Evolutionary conservation across 2,329 filamentous ascomycete genomes (phyloP).

Genomic region (Fulvia fulva): DNA sequence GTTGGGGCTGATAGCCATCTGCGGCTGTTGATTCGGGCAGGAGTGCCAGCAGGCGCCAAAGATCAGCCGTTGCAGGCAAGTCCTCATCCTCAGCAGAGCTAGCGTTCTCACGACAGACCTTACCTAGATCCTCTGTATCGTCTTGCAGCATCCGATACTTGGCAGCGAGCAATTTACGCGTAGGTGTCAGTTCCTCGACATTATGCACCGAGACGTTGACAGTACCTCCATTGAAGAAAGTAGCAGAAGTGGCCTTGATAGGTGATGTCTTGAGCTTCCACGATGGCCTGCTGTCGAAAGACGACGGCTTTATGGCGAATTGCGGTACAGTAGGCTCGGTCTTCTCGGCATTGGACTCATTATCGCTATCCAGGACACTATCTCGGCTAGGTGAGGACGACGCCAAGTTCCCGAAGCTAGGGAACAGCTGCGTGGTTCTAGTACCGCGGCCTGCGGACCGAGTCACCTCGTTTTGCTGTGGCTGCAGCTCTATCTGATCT

Average conservation of each 20-base stretch:
- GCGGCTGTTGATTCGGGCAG: constrained; percentile 64
- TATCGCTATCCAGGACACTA: constrained; percentile 12
- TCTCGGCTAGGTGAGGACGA: not conserved
- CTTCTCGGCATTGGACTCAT: not conserved
- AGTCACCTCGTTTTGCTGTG: constrained; percentile 29
- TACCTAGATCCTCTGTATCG: constrained; percentile 48
- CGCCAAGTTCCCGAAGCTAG: constrained; percentile 29
- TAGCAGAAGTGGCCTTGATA: constrained; percentile 13
- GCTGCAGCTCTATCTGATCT: constrained; percentile 21
- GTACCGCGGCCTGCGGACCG: constrained; percentile 63
- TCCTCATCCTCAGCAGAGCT: constrained; percentile 68
- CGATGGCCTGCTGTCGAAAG: constrained; percentile 36
- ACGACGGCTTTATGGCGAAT: constrained; percentile 52
- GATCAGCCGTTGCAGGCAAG: constrained; percentile 66
- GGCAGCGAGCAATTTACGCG: constrained; percentile 70
- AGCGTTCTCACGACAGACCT: constrained; percentile 82
- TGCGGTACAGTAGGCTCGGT: not conserved
- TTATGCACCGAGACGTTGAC: constrained; percentile 73
- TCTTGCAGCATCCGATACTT: constrained; percentile 83
- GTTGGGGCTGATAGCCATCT: not conserved
- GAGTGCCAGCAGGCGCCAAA: constrained; percentile 79
- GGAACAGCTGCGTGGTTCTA: constrained; percentile 35
- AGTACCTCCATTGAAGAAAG: constrained; percentile 44
- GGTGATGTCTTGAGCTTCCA: constrained; percentile 33
- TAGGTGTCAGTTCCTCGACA: constrained; percentile 67